These are phyloP conservation scores for Bipolaris zeicola DNA, from an alignment of 2,329 filamentous ascomycete genomes.

Conservation along the genomic window DNA sequence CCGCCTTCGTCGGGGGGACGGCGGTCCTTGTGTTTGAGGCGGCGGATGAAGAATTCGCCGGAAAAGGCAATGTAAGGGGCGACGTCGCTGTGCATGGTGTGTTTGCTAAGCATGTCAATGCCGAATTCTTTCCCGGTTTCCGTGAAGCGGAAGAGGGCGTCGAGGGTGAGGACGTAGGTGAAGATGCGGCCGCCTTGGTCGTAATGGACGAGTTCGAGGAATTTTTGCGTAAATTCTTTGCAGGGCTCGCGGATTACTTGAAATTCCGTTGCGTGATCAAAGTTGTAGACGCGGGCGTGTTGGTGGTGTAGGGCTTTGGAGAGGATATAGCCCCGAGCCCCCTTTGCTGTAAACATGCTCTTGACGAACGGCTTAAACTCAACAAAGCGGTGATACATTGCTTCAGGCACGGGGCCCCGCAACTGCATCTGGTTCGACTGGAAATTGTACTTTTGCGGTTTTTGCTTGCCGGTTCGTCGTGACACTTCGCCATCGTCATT, in stretches of 20 bases:
- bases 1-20: slow-evolving; percentile 42
- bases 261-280: slow-evolving; percentile 74
- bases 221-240: slow-evolving; percentile 73
- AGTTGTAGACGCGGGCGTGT: slow-evolving; percentile 88
- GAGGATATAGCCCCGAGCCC: slow-evolving; percentile 77
- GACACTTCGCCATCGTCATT: slow-evolving; percentile 44
- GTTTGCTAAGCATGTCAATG: slow-evolving; percentile 90
- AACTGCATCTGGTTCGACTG: slow-evolving; percentile 93
- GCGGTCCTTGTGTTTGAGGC: slow-evolving; percentile 60
- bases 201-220: slow-evolving; percentile 84
- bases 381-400: slow-evolving; percentile 89
- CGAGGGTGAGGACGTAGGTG: slow-evolving; percentile 89
- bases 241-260: slow-evolving; percentile 71
- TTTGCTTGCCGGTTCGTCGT: slow-evolving; percentile 50
- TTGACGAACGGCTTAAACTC: slow-evolving; percentile 91
- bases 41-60: slow-evolving; percentile 89
- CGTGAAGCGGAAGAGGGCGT: slow-evolving; percentile 86
- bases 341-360: slow-evolving; percentile 81
- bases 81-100: slow-evolving; percentile 96
- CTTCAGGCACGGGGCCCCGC: slow-evolving; percentile 76
- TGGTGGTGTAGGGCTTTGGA: slow-evolving; percentile 90
- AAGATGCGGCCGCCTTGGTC: slow-evolving; percentile 86
- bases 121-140: slow-evolving; percentile 96
- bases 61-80: slow-evolving; percentile 89
- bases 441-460: slow-evolving; percentile 80